Evolutionary conservation across 1,284 basidiomycete genomes (phyloP).

Genomic region (Boletus semigastroideus): DNA sequence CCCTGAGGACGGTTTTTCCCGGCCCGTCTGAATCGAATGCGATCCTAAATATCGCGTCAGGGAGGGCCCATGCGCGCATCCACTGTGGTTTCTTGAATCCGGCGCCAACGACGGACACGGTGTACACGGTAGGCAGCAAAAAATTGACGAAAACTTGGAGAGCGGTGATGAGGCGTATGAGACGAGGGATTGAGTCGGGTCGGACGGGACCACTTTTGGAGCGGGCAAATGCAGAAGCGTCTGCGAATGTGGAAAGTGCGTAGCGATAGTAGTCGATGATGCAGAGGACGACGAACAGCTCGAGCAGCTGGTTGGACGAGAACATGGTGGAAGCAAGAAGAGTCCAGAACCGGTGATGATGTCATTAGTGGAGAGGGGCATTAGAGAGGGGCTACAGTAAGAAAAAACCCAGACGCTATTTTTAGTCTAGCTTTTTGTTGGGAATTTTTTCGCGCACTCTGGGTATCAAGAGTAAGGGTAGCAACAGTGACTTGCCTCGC

Average conservation of each 20-base stretch:
- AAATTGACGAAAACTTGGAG: constrained; percentile 16
- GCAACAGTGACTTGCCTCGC: too few species aligned
- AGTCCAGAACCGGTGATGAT: background rate
- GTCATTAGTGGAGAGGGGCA: background rate
- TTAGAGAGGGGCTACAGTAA: too few species aligned
- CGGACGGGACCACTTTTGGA: constrained; percentile 22
- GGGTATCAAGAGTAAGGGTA: too few species aligned
- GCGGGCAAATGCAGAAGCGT: constrained; percentile 6
- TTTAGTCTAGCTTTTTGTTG: too few species aligned
- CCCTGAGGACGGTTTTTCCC: constrained; percentile 6
- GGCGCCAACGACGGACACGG: constrained; percentile 13
- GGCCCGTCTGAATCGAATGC: background rate
- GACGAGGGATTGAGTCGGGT: constrained; percentile 10
- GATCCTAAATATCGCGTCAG: background rate
- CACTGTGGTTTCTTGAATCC: constrained; percentile 27
- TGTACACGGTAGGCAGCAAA: constrained; percentile 14
- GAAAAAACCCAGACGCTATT: too few species aligned
- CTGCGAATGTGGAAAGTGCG: background rate
- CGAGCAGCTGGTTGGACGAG: constrained; percentile 20
- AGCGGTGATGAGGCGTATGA: constrained; percentile 16
- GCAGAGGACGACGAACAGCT: constrained; percentile 18
- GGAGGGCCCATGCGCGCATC: constrained; percentile 14
- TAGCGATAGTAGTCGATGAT: background rate
- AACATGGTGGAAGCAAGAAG: background rate
- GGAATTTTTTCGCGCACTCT: too few species aligned